Evolutionary conservation across 2,329 filamentous ascomycete genomes (phyloP).

Genomic region (Aspergillus quadricinctus): DNA sequence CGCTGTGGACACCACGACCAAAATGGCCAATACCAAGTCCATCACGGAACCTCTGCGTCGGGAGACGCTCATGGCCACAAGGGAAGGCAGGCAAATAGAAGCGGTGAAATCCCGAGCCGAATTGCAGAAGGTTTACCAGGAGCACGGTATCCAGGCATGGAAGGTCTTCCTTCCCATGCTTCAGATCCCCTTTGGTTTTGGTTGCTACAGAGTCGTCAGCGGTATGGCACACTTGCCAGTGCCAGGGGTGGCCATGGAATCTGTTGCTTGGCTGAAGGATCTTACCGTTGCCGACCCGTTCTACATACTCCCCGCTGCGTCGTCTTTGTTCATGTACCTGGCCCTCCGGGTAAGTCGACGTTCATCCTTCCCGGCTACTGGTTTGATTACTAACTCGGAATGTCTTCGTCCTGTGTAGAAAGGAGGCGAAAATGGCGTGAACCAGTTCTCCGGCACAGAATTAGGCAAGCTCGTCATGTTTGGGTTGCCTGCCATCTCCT

Average conservation of each 20-base stretch:
- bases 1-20: conserved; percentile 59
- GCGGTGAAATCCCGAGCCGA: conserved; percentile 47
- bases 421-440: conserved; percentile 36
- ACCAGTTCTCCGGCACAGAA: conserved; percentile 25
- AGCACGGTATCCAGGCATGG: conserved; percentile 51
- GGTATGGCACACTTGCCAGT: conserved; percentile 76
- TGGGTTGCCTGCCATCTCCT: conserved; percentile 51
- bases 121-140: conserved; percentile 49
- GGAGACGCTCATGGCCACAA: conserved; percentile 47
- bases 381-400: background rate
- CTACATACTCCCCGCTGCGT: conserved; percentile 65
- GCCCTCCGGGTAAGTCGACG: conserved; percentile 53
- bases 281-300: conserved; percentile 72
- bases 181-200: conserved; percentile 70
- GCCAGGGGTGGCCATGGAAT: conserved; percentile 67
- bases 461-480: conserved; percentile 34
- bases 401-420: conserved; percentile 19
- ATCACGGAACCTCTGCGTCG: conserved; percentile 53
- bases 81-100: conserved; percentile 44
- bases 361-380: background rate
- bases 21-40: conserved; percentile 58
- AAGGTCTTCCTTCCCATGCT: conserved; percentile 54
- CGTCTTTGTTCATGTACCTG: conserved; percentile 53
- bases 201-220: conserved; percentile 72
- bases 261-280: conserved; percentile 73